Percentiles rank a stretch among this genome's conserved stretches.
phyloP scores from a whole-genome alignment of 495 filamentous ascomycete species.

The Astrocystis sublimbata region DNA sequence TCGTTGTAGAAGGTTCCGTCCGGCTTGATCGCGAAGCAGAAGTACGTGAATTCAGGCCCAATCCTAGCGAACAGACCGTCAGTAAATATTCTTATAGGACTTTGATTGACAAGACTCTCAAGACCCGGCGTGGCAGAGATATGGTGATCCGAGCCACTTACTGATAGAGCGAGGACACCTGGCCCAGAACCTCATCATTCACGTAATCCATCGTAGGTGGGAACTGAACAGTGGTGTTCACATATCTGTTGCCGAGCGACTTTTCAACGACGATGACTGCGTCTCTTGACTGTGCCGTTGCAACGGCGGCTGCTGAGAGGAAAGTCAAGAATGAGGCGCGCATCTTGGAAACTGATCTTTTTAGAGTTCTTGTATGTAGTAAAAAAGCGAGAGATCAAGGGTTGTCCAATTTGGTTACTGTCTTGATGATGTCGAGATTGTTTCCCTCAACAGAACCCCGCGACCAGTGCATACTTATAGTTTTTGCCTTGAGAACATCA shows the following conservation, averaged over 20 bases:
- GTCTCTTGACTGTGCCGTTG: not conserved
- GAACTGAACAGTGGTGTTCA: conserved; percentile 7
- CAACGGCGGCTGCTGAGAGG: conserved; percentile 4
- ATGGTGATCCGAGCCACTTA: not conserved
- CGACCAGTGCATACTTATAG: no score
- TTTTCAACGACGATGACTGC: conserved; percentile 13
- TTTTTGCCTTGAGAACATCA: no score
- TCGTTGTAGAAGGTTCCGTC: conserved; percentile 5
- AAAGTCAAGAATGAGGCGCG: conserved; percentile 7
- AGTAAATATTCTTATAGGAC: no score
- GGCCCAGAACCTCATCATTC: not conserved
- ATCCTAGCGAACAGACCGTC: not conserved
- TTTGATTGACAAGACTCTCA: no score
- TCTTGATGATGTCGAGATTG: no score
- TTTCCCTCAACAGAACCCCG: no score
- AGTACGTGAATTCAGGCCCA: conserved; percentile 3
- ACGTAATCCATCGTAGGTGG: not conserved
- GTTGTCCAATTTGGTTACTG: not conserved
- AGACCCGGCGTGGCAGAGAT: not conserved
- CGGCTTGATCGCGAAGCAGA: conserved; percentile 13
- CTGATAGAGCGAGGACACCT: conserved; percentile 16
- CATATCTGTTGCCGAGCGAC: conserved; percentile 4
- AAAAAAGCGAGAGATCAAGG: not conserved
- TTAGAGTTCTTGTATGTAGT: not conserved
- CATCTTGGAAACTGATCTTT: not conserved